phyloP scores from a whole-genome alignment of 257 asterid genomes.

The Linderniella brevidens region DNA sequence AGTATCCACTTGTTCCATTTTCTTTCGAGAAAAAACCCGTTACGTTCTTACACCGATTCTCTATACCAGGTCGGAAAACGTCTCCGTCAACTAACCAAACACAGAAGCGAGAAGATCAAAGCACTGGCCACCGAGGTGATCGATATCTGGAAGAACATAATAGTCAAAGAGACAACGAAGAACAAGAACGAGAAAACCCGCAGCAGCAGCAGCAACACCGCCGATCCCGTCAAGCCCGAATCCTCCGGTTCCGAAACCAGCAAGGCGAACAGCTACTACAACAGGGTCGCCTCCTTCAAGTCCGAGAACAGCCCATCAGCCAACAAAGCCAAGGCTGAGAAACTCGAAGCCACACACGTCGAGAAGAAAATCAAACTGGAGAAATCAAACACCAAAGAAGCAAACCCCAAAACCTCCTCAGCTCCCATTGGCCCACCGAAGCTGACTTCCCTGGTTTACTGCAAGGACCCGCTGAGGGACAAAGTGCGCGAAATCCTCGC shows the following conservation, averaged over 20 bases:
- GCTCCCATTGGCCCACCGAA: slow-evolving; percentile 24
- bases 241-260: slow-evolving; percentile 19
- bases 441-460: slow-evolving; percentile 31
- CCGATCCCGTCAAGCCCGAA: slow-evolving; percentile 22
- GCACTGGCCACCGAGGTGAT: slow-evolving; percentile 66
- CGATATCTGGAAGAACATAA: slow-evolving; percentile 65
- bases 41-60: no score
- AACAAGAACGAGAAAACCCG: slow-evolving; percentile 47
- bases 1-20: background rate
- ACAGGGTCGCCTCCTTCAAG: slow-evolving; percentile 32
- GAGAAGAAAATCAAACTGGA: slow-evolving; percentile 19
- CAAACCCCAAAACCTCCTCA: slow-evolving; percentile 9
- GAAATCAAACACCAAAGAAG: background rate
- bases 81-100: slow-evolving; percentile 77
- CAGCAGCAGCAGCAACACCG: slow-evolving; percentile 17
- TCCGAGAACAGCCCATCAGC: slow-evolving; percentile 21
- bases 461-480: slow-evolving; percentile 46
- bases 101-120: slow-evolving; percentile 60
- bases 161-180: slow-evolving; percentile 51
- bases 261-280: slow-evolving; percentile 22
- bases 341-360: slow-evolving; percentile 9
- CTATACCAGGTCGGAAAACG: slow-evolving; percentile 69
- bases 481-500: slow-evolving; percentile 36
- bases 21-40: background rate
- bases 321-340: slow-evolving; percentile 31